These are phyloP conservation scores for Harrya chromipes DNA, from an alignment of 768 basidiomycete genomes.

Conservation along the genomic window DNA sequence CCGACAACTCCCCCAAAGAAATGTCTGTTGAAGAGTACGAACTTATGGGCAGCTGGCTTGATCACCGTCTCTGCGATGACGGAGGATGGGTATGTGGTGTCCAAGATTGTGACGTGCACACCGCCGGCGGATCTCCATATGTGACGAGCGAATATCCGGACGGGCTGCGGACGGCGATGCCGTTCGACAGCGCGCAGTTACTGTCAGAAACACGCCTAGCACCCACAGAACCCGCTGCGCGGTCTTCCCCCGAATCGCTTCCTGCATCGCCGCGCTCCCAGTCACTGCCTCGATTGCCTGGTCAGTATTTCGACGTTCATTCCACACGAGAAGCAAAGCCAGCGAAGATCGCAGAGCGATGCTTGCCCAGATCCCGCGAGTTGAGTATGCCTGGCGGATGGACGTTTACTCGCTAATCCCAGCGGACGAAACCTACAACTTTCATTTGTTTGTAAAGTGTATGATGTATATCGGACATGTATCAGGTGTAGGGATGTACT, in stretches of 20 bases:
- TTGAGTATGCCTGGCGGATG: slow-evolving; percentile 43
- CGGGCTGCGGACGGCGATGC: slow-evolving; percentile 25
- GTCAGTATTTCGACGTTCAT: slow-evolving; percentile 16
- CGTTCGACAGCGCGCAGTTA: slow-evolving; percentile 21
- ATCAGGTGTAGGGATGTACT: slow-evolving; percentile 1
- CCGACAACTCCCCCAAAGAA: slow-evolving; percentile 24
- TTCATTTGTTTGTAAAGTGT: too few species aligned
- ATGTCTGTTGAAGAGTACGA: slow-evolving; percentile 51
- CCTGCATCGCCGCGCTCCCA: slow-evolving; percentile 16
- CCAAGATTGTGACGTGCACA: slow-evolving; percentile 31
- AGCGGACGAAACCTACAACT: background rate
- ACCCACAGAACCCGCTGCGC: slow-evolving; percentile 3
- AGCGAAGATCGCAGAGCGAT: slow-evolving; percentile 13
- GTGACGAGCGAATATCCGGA: slow-evolving; percentile 15
- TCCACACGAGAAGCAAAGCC: slow-evolving; percentile 15
- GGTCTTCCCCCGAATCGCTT: slow-evolving; percentile 15
- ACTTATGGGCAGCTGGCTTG: slow-evolving; percentile 46
- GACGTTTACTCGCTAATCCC: slow-evolving; percentile 25
- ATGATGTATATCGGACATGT: too few species aligned
- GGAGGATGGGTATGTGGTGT: slow-evolving; percentile 30
- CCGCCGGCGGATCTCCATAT: slow-evolving; percentile 32
- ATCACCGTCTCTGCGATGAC: slow-evolving; percentile 16
- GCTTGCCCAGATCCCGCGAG: slow-evolving; percentile 25
- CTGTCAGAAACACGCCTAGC: slow-evolving; percentile 3
- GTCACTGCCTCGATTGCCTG: slow-evolving; percentile 26